A percentile compares a stretch with the other conserved stretches of the same genome.
Conservation (phyloP, 2,329 filamentous ascomycete genomes). For the Stagonosporopsis vannaccii region DNA sequence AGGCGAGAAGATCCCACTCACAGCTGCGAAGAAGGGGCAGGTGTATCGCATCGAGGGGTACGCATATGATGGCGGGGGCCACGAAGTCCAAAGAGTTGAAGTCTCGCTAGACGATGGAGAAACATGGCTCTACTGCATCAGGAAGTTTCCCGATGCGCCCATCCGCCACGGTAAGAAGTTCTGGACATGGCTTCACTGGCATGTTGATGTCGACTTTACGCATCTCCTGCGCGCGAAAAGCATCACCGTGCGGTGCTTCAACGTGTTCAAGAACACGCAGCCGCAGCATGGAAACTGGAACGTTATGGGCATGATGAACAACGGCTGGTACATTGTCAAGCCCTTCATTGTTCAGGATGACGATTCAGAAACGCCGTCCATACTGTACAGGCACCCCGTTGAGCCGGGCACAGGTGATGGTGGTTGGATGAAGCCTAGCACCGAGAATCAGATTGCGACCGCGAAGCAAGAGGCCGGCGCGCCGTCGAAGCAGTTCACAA, state of each 20-base stretch:
- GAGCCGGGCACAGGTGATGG: conserved; percentile 55
- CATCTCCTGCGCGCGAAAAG: conserved; percentile 54
- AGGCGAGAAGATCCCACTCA: conserved; percentile 52
- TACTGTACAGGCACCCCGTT: conserved; percentile 38
- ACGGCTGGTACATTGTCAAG: conserved; percentile 58
- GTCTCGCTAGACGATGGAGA: conserved; percentile 58
- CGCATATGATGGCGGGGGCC: conserved; percentile 59
- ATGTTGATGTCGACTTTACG: conserved; percentile 57
- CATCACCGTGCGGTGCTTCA: conserved; percentile 58
- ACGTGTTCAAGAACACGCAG: conserved; percentile 61
- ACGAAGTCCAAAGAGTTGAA: conserved; percentile 60
- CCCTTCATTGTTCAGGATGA: conserved; percentile 48
- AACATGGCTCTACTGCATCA: conserved; percentile 60
- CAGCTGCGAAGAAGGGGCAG: conserved; percentile 47
- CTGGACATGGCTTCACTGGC: conserved; percentile 63
- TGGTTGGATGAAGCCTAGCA: conserved; percentile 61
- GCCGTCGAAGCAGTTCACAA: conserved; percentile 60
- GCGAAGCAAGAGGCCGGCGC: conserved; percentile 55
- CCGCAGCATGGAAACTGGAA: conserved; percentile 58
- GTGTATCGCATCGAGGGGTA: conserved; percentile 60
- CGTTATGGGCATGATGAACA: conserved; percentile 64
- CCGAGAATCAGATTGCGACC: conserved; percentile 54
- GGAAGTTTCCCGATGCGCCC: conserved; percentile 57
- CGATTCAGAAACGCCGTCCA: conserved; percentile 40
- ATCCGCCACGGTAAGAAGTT: conserved; percentile 62